Evolutionary conservation across 768 basidiomycete genomes (phyloP), one percentile per base, ranked within the genome.

Genomic region (Coprinopsis marcescibilis): DNA sequence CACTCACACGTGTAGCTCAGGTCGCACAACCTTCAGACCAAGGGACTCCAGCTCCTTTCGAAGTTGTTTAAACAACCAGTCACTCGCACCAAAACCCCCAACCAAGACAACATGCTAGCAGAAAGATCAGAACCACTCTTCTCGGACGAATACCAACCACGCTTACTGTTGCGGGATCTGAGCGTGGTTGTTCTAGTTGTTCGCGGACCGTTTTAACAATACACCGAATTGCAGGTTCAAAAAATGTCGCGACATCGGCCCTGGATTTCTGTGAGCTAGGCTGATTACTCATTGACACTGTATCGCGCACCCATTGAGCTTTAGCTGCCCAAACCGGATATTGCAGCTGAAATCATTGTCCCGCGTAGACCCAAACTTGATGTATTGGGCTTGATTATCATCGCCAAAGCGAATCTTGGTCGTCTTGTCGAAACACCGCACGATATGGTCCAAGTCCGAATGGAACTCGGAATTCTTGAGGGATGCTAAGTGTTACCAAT

Each of bases 291-390:
- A 4, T 7, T 8, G 30, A 30, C 37, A 17, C 14, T 25, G 25
- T 25, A 40, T 34, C 11, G 40, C 56, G 32, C 33, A 65, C 66
- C 69, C 66, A 3, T 47, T 27, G 24, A 78, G 48, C 46, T 73
- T 76, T 43, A 78, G 63, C 45, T 72, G 70, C 4, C 77, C 76
- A 29, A 65, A 68, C 23, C 62, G 65, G 50, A 78, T 78, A 17
- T 65, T 63, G 37, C 64, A 66, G 4, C 41, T 48, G 0, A 50
- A 34, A 50, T 77, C 73, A 32, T 65, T 69, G 51, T 76, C 75
- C 21, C 58, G 58, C 13, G 63, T 61, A 2, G 63, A 64, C 14
- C 76, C 77, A 47, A 79, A 77, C 43, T 65, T 67, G 46, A 79
- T 68, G 53, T 67, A 77, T 24, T 71, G 67, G 1, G 67, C 64